Evolutionary conservation across 257 asterid genomes (phyloP).

Genomic region (Verbascum thapsus): DNA sequence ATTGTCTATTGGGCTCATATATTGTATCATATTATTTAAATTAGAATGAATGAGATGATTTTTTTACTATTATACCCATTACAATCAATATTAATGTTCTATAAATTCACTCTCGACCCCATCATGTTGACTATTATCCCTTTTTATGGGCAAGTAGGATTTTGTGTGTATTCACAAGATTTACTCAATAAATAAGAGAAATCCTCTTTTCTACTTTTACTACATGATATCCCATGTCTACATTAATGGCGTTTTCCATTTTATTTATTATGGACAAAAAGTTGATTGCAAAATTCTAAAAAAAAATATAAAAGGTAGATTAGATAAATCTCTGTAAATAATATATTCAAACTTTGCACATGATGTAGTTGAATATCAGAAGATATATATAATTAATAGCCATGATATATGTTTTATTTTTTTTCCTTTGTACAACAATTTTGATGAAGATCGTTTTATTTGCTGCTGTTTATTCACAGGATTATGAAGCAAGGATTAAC

Average conservation of each 20-base stretch:
- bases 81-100: too few relatives aligned
- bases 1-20: too few relatives aligned
- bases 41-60: too few relatives aligned
- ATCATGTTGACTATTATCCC: too few relatives aligned
- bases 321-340: conserved; percentile 6
- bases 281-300: conserved; percentile 5
- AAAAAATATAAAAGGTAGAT: conserved; percentile 17
- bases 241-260: conserved; percentile 24
- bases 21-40: too few relatives aligned
- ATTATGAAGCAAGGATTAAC: background rate
- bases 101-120: too few relatives aligned
- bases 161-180: conserved; percentile 16
- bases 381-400: background rate
- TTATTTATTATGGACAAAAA: background rate
- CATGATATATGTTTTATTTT: conserved; percentile 26
- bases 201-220: background rate
- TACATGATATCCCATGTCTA: background rate
- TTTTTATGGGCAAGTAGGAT: too few relatives aligned
- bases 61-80: too few relatives aligned
- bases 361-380: background rate
- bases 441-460: conserved; percentile 37
- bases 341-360: too few relatives aligned
- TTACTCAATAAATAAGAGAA: background rate
- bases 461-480: conserved; percentile 20
- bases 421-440: conserved; percentile 35